Conservation (phyloP, 176 grass and related monocot genomes). For the Alloteropsis semialata region DNA sequence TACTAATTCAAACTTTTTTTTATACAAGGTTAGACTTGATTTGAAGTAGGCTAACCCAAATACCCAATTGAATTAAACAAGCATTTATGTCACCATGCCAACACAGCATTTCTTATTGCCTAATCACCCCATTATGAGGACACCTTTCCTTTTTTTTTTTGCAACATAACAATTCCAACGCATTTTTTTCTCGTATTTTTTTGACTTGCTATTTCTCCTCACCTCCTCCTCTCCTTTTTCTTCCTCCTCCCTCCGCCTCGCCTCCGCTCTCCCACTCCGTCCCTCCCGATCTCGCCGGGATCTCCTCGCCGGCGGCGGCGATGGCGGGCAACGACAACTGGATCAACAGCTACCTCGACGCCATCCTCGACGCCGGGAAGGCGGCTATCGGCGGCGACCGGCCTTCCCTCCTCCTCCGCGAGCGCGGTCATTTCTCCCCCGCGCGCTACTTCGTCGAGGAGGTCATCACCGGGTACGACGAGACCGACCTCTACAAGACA, state of each 20-base stretch:
- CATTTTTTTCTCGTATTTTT: neutral
- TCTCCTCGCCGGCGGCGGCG: conserved; percentile 34
- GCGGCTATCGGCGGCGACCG: conserved; percentile 54
- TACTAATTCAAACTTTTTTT: neutral
- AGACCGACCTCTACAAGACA: conserved; percentile 87
- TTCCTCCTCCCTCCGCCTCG: conserved; percentile 3
- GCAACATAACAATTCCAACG: neutral
- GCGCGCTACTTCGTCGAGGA: conserved; percentile 88
- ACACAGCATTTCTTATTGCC: neutral
- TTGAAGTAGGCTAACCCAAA: neutral
- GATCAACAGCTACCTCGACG: conserved; percentile 79
- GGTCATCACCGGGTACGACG: conserved; percentile 80
- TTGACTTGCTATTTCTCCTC: conserved; percentile 29
- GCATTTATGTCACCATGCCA: neutral
- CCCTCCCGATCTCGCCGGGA: conserved; percentile 32
- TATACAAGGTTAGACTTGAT: neutral
- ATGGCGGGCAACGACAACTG: conserved; percentile 80
- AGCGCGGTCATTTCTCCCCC: conserved; percentile 71
- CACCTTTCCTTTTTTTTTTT: neutral
- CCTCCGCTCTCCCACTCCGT: neutral
- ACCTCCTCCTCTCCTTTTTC: conserved; percentile 9
- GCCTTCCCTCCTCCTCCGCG: conserved; percentile 68
- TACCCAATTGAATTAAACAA: neutral
- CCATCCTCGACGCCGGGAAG: conserved; percentile 68
- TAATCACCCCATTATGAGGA: conserved; percentile 9